phyloP scores from a whole-genome alignment of 371 early-diverging fungal genomes.

The Blakeslea trispora region DNA sequence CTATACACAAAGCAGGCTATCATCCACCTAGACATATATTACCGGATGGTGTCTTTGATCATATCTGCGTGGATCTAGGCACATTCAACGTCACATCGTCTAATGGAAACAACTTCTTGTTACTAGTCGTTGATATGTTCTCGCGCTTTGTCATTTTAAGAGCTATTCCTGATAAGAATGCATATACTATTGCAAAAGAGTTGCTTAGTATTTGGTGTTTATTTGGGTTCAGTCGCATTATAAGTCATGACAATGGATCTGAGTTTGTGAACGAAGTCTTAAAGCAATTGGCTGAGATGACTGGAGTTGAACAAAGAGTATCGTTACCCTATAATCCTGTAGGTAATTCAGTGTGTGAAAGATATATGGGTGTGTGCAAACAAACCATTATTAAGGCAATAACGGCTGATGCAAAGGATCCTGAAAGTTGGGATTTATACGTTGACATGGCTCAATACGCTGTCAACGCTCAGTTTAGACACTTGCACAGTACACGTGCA shows the following conservation, averaged over 20 bases:
- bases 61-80: neutral
- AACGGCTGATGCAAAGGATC: neutral
- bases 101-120: constrained; percentile 1
- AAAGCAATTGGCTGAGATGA: neutral
- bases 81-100: neutral
- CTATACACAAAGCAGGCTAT: neutral
- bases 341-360: constrained; percentile 1
- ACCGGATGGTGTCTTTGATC: neutral
- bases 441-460: neutral
- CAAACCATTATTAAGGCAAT: neutral
- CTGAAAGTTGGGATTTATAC: constrained; percentile 8
- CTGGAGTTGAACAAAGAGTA: constrained; percentile 2
- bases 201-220: neutral
- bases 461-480: neutral
- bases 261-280: constrained; percentile 1
- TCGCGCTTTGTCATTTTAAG: constrained; percentile 1
- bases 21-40: neutral
- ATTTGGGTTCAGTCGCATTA: neutral
- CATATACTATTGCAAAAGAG: neutral
- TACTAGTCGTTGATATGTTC: neutral
- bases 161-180: constrained; percentile 5
- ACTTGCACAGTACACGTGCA: constrained; percentile 2
- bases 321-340: constrained; percentile 5
- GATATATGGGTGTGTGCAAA: neutral
- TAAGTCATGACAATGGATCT: constrained; percentile 2